A percentile compares a stretch with the other conserved stretches of the same genome.
These are phyloP conservation scores for Cyclocybe aegerita DNA, from an alignment of 768 basidiomycete genomes.

Conservation along the genomic window DNA sequence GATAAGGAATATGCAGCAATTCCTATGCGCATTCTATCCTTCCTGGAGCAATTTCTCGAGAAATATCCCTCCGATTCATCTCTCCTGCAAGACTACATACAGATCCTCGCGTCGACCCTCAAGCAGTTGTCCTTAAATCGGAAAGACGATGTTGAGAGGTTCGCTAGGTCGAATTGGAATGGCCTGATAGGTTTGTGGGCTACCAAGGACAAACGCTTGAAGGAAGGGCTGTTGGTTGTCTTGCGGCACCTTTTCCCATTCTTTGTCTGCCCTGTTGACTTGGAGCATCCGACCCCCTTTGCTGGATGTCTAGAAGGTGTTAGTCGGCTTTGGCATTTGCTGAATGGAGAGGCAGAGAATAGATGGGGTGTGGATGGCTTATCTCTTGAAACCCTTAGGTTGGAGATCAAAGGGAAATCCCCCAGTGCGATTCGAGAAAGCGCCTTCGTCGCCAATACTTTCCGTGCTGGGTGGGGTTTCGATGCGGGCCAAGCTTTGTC, in stretches of 20 bases:
- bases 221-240: conserved; percentile 78
- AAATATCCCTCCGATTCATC: conserved; percentile 73
- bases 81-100: conserved; percentile 74
- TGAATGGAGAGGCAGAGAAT: conserved; percentile 63
- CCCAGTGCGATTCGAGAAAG: conserved; percentile 13
- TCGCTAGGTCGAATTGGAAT: conserved; percentile 65
- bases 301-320: conserved; percentile 49
- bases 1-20: conserved; percentile 34
- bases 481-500: conserved; percentile 64
- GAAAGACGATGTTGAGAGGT: conserved; percentile 52
- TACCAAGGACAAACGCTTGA: conserved; percentile 72
- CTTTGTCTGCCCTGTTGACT: conserved; percentile 30
- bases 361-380: conserved; percentile 67
- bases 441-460: conserved; percentile 64
- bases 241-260: conserved; percentile 75
- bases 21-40: conserved; percentile 52
- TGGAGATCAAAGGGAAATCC: conserved; percentile 39
- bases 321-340: conserved; percentile 48
- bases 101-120: conserved; percentile 66
- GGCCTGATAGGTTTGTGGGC: conserved; percentile 71
- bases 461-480: conserved; percentile 75
- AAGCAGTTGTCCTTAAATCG: conserved; percentile 79
- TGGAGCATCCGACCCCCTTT: conserved; percentile 16
- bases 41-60: conserved; percentile 55
- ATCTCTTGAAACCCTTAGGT: conserved; percentile 61